Percentiles rank a stretch among this genome's conserved stretches.
phyloP scores from a whole-genome alignment of 2,329 filamentous ascomycete genomes.

The Colletotrichum truncatum region DNA sequence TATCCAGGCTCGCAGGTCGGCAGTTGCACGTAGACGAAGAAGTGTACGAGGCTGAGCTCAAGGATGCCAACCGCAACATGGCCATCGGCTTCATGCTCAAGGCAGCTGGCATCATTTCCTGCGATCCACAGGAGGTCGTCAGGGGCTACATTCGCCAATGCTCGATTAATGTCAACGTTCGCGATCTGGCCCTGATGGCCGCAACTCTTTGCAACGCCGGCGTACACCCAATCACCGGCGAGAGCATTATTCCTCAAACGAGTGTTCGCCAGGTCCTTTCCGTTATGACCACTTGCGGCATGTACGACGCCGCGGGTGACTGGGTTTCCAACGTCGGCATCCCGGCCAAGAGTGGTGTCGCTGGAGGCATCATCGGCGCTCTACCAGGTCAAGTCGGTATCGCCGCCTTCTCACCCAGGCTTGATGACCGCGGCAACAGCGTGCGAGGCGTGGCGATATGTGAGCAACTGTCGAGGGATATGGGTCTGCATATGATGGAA shows the following conservation, averaged over 20 bases:
- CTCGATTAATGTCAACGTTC: conserved; percentile 50
- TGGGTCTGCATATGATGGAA: conserved; percentile 38
- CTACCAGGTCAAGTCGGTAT: conserved; percentile 54
- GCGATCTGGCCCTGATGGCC: conserved; percentile 50
- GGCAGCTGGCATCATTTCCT: conserved; percentile 46
- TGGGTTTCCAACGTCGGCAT: conserved; percentile 70
- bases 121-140: conserved; percentile 45
- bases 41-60: conserved; percentile 48
- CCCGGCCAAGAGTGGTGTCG: conserved; percentile 56
- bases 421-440: conserved; percentile 56
- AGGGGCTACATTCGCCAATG: conserved; percentile 50
- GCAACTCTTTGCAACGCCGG: conserved; percentile 48
- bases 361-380: conserved; percentile 43
- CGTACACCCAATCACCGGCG: conserved; percentile 42
- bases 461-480: conserved; percentile 49
- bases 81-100: conserved; percentile 51
- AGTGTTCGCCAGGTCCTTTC: conserved; percentile 50
- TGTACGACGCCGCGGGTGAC: conserved; percentile 65
- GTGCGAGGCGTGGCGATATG: conserved; percentile 53
- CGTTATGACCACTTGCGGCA: conserved; percentile 52
- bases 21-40: conserved; percentile 46
- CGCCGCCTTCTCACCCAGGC: conserved; percentile 66
- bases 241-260: conserved; percentile 43
- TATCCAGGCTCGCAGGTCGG: conserved; percentile 46
- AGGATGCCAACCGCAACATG: conserved; percentile 44